Evolutionary conservation across 1,139 yeast genomes (phyloP).

Genomic region (Geotrichum aggregatum): DNA sequence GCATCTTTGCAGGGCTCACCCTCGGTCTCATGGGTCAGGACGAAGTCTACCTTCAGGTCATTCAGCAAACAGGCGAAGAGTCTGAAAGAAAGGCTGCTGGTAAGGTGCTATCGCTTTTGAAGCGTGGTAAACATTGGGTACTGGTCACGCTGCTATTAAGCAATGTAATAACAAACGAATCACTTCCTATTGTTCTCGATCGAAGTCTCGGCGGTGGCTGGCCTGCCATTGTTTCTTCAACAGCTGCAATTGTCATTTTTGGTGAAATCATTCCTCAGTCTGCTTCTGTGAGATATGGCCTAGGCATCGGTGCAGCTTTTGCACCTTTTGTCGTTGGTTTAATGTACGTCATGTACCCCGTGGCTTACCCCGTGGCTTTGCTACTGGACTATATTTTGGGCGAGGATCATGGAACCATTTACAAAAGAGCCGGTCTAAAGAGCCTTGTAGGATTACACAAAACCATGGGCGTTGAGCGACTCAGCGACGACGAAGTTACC

Average conservation of each 20-base stretch:
- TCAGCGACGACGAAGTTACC: conserved; percentile 93
- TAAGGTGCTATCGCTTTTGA: conserved; percentile 66
- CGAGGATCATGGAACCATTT: conserved; percentile 93
- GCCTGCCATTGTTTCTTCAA: conserved; percentile 92
- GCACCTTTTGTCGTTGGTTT: conserved; percentile 79
- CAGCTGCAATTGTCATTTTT: conserved; percentile 86
- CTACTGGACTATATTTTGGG: conserved; percentile 80
- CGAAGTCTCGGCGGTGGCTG: conserved; percentile 94
- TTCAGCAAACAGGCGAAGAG: conserved; percentile 47
- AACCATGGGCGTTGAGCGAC: conserved; percentile 80
- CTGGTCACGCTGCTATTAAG: conserved; percentile 73
- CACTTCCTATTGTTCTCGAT: conserved; percentile 89
- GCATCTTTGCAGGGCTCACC: conserved; percentile 93
- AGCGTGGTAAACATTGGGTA: conserved; percentile 96
- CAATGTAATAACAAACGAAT: conserved; percentile 92
- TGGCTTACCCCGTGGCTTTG: conserved; percentile 86
- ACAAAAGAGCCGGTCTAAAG: conserved; percentile 87
- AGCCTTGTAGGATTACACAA: conserved; percentile 88
- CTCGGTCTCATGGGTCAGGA: conserved; percentile 97
- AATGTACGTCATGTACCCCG: conserved; percentile 88
- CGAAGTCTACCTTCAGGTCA: conserved; percentile 65
- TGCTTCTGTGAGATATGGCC: conserved; percentile 85
- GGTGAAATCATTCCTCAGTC: conserved; percentile 97
- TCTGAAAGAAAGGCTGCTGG: conserved; percentile 67
- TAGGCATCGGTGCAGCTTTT: conserved; percentile 85